Conservation (phyloP, 1,139 yeast genomes). For the Diutina neorugosa region DNA sequence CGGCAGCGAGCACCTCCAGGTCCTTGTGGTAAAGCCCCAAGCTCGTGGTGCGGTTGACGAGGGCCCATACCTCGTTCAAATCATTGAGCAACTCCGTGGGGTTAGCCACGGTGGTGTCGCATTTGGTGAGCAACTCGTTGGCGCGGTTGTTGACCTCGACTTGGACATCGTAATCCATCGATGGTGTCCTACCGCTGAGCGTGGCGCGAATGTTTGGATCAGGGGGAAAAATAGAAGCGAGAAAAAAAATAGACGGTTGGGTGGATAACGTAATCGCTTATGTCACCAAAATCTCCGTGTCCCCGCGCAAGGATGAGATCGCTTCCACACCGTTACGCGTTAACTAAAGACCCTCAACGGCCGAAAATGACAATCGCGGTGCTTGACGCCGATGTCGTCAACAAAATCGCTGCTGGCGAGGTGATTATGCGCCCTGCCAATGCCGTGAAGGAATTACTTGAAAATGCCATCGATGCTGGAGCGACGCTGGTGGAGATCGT, state of each 20-base stretch:
- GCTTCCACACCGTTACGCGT: no score
- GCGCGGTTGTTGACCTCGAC: not conserved
- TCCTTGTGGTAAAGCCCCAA: conserved; percentile 21
- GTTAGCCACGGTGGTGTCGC: not conserved
- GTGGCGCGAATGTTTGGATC: not conserved
- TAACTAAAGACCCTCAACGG: no score
- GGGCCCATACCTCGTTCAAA: not conserved
- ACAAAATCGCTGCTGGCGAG: conserved; percentile 95
- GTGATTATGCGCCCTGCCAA: conserved; percentile 89
- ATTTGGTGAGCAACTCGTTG: not conserved
- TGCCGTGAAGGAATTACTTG: conserved; percentile 44
- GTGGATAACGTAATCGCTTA: not conserved
- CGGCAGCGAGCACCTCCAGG: conserved; percentile 29
- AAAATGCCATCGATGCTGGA: conserved; percentile 42
- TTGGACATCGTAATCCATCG: not conserved
- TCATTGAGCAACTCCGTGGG: not conserved
- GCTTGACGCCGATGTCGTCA: conserved; percentile 61
- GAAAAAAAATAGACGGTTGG: no score
- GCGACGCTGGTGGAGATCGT: conserved; percentile 36
- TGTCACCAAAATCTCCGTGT: not conserved
- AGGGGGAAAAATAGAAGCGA: no score
- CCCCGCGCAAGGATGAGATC: not conserved
- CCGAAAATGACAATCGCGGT: conserved; percentile 15
- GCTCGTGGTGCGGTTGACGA: conserved; percentile 10
- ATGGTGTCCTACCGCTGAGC: not conserved